Percentiles rank a stretch among this genome's conserved stretches.
Conservation (phyloP, 1,284 basidiomycete genomes). For the Erythrobasidium hasegawianum region DNA sequence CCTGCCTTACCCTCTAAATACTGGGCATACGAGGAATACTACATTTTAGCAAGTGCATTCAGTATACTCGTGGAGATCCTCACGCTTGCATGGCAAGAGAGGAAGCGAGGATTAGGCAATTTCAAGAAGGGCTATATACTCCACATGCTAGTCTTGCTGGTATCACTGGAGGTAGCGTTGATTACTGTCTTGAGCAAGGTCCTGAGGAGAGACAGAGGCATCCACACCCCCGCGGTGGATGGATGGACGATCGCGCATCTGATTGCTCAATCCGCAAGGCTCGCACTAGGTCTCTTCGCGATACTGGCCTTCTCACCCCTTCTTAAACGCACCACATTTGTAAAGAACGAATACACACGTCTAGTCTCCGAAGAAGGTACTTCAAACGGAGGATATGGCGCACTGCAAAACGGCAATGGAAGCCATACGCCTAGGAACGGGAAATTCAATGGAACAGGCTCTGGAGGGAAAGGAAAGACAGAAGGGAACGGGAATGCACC, state of each 20-base stretch:
- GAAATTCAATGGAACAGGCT: background rate
- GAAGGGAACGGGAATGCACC: background rate
- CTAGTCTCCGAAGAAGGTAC: slow-evolving; percentile 11
- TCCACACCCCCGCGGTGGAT: background rate
- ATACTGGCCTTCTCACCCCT: slow-evolving; percentile 11
- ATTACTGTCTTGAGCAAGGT: slow-evolving; percentile 9
- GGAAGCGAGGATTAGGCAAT: slow-evolving; percentile 10
- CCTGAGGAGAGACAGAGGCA: background rate
- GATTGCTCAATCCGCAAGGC: slow-evolving; percentile 4
- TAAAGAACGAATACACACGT: slow-evolving; percentile 14
- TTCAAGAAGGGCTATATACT: slow-evolving; percentile 23
- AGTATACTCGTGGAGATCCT: slow-evolving; percentile 9
- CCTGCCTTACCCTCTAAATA: slow-evolving; percentile 1
- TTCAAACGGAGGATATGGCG: slow-evolving; percentile 20
- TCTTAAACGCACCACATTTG: slow-evolving; percentile 7
- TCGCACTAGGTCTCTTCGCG: slow-evolving; percentile 4
- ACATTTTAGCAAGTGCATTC: slow-evolving; percentile 19
- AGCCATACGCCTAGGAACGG: background rate
- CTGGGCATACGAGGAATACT: slow-evolving; percentile 22
- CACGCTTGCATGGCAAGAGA: slow-evolving; percentile 28
- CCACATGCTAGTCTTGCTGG: slow-evolving; percentile 3
- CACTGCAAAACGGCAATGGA: background rate
- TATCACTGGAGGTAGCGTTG: slow-evolving; percentile 13
- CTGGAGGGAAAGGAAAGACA: background rate
- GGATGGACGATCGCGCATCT: slow-evolving; percentile 32